These are phyloP conservation scores for Sclerotinia spermophila DNA, from an alignment of 2,329 filamentous ascomycete genomes.

Conservation along the genomic window DNA sequence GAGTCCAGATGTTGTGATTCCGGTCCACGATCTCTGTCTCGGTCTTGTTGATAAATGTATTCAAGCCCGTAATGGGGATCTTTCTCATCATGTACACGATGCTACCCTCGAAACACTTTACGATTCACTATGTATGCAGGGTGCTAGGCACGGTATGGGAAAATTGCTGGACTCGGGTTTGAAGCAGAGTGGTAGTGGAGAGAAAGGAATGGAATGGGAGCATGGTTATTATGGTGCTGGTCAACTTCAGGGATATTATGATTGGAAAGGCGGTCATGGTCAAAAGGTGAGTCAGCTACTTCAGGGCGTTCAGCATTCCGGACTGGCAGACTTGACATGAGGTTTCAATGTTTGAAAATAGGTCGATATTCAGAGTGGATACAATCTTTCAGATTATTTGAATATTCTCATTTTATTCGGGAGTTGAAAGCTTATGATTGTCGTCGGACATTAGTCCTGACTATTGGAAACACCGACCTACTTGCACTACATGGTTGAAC, in stretches of 20 bases:
- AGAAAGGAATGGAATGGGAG: not conserved
- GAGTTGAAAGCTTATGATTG: too few relatives aligned
- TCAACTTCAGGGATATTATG: not conserved
- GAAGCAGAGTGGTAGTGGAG: not conserved
- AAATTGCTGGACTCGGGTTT: not conserved
- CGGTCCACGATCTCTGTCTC: constrained; percentile 1
- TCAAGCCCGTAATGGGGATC: not conserved
- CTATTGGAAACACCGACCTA: too few relatives aligned
- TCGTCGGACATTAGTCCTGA: too few relatives aligned
- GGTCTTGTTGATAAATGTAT: not conserved
- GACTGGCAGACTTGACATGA: too few relatives aligned
- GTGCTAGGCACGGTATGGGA: too few relatives aligned
- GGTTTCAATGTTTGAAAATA: too few relatives aligned
- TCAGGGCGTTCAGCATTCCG: too few relatives aligned
- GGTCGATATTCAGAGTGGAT: too few relatives aligned
- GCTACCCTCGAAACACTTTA: not conserved
- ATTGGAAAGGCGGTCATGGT: not conserved
- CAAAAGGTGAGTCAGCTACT: not conserved
- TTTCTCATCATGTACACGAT: too few relatives aligned
- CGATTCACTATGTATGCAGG: not conserved
- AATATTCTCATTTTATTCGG: too few relatives aligned
- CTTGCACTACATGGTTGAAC: too few relatives aligned
- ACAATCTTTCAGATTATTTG: too few relatives aligned
- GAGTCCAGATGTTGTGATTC: not conserved
- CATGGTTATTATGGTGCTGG: not conserved